Base-by-base conservation (phyloP, 2,329 filamentous ascomycete species). In the Xylariomycetidae sp. region DNA sequence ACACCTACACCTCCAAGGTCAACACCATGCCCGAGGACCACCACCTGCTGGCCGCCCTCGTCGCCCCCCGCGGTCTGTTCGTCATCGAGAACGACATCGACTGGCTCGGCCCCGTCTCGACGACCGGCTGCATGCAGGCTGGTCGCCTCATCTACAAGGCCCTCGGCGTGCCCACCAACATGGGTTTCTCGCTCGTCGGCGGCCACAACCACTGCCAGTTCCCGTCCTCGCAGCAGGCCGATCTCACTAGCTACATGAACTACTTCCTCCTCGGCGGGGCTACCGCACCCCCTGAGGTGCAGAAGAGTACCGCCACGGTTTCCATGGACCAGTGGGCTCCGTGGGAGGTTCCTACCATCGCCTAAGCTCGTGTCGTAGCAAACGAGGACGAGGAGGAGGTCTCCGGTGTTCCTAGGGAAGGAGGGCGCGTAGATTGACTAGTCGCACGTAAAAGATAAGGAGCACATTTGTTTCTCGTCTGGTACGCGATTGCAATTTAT, bases 61-160 rank as follows among this genome's bases (percentile, higher is more conserved):
- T 75, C 25, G 72, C 72, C 3, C 74, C 74, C 18, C 64, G 74
- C 23, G 72, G 73, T 4, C 60, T 78, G 27, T 61, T 71, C 31
- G 65, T 70, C 18, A 69, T 74, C 28, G 74, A 78, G 61, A 79
- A 77, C 49, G 68, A 74, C 45, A 69, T 68, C 43, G 72, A 77
- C 57, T 79, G 73, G 74, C 64, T 77, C 33, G 72, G 74, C 23
- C 70, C 69, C 30, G 68, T 72, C 37, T 67, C 68, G 34, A 76
- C 70, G 12, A 75, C 70, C 16, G 73, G 64, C 31, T 77, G 72
- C 58, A 77, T 76, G 72, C 70, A 70, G 56, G 70, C 66, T 14
- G 72, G 61, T 4, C 64, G 66, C 25, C 57, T 68, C 31, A 67
- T 76, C 49, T 78, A 75, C 57, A 66, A 72, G 58, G 68, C 66